These are phyloP conservation scores for Diutina mesorugosa DNA, from an alignment of 1,139 yeast genomes.

Conservation along the genomic window DNA sequence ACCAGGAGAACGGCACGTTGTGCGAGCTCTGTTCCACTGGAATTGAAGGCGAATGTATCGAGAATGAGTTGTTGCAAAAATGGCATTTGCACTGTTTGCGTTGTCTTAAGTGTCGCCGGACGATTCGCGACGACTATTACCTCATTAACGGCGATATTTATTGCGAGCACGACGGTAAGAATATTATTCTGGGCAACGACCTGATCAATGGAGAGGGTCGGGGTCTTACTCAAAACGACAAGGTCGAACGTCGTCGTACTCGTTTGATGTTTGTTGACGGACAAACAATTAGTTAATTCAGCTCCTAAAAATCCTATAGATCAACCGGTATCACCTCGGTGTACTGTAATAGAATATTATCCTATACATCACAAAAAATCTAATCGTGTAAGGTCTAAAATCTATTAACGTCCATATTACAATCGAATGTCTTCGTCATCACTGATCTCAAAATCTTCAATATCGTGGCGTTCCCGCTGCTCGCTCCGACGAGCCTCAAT, in stretches of 20 bases:
- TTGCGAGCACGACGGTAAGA: constrained; percentile 28
- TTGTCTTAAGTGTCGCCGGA: constrained; percentile 37
- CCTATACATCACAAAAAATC: not conserved
- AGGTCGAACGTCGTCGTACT: not conserved
- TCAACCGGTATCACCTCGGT: not conserved
- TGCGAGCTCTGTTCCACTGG: constrained; percentile 64
- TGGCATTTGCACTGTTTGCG: constrained; percentile 55
- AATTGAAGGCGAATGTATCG: constrained; percentile 86
- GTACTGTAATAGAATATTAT: not conserved
- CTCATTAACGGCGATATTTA: constrained; percentile 35
- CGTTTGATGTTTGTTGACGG: constrained; percentile 1
- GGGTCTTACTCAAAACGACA: not conserved
- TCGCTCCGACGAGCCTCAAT: not conserved
- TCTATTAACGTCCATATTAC: not conserved
- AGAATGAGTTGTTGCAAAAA: constrained; percentile 53
- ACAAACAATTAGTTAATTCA: not conserved
- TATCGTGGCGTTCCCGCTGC: not conserved
- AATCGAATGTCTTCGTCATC: constrained; percentile 1
- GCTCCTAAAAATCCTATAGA: not conserved
- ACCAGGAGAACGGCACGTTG: constrained; percentile 56
- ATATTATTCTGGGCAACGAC: not conserved
- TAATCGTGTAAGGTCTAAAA: not conserved
- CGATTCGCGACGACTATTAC: constrained; percentile 43
- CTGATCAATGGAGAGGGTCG: not conserved
- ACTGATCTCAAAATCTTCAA: constrained; percentile 1